Percentiles rank a stretch among this genome's conserved stretches.
phyloP scores from a whole-genome alignment of 352 stramenopile genomes.

The Pythium apleroticum region DNA sequence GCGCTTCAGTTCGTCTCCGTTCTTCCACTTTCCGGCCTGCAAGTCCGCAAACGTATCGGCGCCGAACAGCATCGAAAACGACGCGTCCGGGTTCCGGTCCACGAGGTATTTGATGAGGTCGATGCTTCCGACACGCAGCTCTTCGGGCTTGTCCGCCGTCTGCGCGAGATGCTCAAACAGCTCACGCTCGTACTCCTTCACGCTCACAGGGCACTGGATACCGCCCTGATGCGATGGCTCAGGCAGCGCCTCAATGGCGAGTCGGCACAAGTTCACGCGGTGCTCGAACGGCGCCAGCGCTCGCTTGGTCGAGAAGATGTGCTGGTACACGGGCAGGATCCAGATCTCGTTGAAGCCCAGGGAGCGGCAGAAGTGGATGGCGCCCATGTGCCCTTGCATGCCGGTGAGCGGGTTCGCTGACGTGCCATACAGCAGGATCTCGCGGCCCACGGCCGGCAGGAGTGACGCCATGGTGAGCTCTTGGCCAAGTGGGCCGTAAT shows the following conservation, averaged over 20 bases:
- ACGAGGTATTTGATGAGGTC: slow-evolving; percentile 66
- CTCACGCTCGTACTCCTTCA: slow-evolving; percentile 66
- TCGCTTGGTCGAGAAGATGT: slow-evolving; percentile 85
- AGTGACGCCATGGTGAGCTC: neutral
- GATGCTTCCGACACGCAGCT: slow-evolving; percentile 68
- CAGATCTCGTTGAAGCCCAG: slow-evolving; percentile 83
- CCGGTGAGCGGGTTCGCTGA: slow-evolving; percentile 85
- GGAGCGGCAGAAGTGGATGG: slow-evolving; percentile 56
- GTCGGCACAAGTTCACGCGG: slow-evolving; percentile 68
- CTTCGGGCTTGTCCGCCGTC: slow-evolving; percentile 24
- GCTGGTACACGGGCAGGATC: slow-evolving; percentile 88
- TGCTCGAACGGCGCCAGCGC: slow-evolving; percentile 73
- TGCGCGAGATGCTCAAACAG: slow-evolving; percentile 50
- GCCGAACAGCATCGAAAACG: slow-evolving; percentile 77
- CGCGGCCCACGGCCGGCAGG: neutral
- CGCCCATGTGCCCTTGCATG: slow-evolving; percentile 72
- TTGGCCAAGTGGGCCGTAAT: neutral
- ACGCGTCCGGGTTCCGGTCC: slow-evolving; percentile 41
- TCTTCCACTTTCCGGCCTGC: slow-evolving; percentile 85
- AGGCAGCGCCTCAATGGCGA: slow-evolving; percentile 47
- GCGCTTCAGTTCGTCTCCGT: slow-evolving; percentile 66
- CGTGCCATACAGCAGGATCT: slow-evolving; percentile 82
- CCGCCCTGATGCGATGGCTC: neutral
- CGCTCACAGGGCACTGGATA: slow-evolving; percentile 35
- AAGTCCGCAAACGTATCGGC: slow-evolving; percentile 86